phyloP scores from a whole-genome alignment of 73 alveolate species.

The Paraurostyla sp. region DNA sequence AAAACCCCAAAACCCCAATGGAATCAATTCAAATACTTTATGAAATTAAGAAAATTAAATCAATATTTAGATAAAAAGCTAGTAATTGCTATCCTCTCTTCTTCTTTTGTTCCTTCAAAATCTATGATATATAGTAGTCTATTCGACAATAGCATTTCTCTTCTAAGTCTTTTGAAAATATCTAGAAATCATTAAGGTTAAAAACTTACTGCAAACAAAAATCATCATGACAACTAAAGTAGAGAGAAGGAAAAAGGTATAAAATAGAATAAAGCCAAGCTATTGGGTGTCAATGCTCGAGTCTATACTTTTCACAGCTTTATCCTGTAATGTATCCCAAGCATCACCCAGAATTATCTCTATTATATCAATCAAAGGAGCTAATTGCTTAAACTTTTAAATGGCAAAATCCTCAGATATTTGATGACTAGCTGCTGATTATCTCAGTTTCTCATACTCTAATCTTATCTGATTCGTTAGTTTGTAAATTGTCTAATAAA shows the following conservation, averaged over 20 bases:
- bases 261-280: too few relatives aligned
- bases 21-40: too few relatives aligned
- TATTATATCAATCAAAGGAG: background rate
- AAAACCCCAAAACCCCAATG: too few relatives aligned
- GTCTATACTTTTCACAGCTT: too few relatives aligned
- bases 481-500: background rate
- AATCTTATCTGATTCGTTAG: background rate
- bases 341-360: background rate
- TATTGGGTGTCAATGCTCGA: too few relatives aligned
- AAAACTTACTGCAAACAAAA: too few relatives aligned
- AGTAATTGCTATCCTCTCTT: background rate
- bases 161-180: background rate
- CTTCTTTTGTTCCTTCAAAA: background rate
- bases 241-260: too few relatives aligned
- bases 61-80: background rate
- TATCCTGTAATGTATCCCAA: too few relatives aligned
- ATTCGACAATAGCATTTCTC: background rate
- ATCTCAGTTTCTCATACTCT: background rate
- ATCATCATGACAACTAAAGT: too few relatives aligned
- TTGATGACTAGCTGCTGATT: background rate
- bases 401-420: background rate
- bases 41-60: background rate
- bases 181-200: too few relatives aligned
- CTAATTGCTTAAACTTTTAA: background rate
- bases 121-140: conserved; percentile 15